Percentiles rank a stretch among this genome's conserved stretches.
phyloP scores from a whole-genome alignment of 2,329 filamentous ascomycete genomes.

The Ophiostoma sp. region DNA sequence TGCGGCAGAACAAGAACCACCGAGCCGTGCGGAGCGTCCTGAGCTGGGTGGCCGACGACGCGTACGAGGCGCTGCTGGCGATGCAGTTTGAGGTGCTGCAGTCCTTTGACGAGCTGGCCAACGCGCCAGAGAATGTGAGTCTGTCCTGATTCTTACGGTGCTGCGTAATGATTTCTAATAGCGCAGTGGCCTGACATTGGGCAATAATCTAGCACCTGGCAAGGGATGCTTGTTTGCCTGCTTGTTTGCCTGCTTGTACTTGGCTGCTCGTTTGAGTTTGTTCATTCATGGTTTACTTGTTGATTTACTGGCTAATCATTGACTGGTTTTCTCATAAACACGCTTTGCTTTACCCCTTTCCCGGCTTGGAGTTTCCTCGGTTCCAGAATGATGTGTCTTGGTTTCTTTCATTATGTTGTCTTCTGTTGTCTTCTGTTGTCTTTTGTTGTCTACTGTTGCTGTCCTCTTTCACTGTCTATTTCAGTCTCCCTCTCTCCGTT shows the following conservation, averaged over 20 bases:
- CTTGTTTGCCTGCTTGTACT: neutral
- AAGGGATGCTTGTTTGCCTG: neutral
- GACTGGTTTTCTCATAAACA: too few relatives aligned
- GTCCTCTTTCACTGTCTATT: neutral
- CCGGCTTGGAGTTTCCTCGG: neutral
- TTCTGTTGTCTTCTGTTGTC: neutral
- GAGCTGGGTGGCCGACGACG: constrained; percentile 72
- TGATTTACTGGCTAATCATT: neutral
- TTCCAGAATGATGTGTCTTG: neutral
- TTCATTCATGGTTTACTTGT: neutral
- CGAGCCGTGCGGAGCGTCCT: constrained; percentile 67
- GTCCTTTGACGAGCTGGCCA: constrained; percentile 74
- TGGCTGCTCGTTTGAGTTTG: neutral
- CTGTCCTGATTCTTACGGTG: neutral
- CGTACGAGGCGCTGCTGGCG: constrained; percentile 64
- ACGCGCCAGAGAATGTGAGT: constrained; percentile 51
- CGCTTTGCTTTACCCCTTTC: neutral
- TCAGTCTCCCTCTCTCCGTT: neutral
- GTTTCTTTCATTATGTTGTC: neutral
- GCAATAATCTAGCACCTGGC: neutral
- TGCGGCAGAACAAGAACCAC: constrained; percentile 75
- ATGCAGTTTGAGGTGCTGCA: constrained; percentile 79
- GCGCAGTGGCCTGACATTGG: constrained; percentile 21
- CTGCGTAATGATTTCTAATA: neutral
- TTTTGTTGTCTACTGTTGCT: neutral